Percentiles rank a stretch among this genome's conserved stretches.
phyloP scores from a whole-genome alignment of 352 stramenopile species.

The Globisporangium abappressorium region DNA sequence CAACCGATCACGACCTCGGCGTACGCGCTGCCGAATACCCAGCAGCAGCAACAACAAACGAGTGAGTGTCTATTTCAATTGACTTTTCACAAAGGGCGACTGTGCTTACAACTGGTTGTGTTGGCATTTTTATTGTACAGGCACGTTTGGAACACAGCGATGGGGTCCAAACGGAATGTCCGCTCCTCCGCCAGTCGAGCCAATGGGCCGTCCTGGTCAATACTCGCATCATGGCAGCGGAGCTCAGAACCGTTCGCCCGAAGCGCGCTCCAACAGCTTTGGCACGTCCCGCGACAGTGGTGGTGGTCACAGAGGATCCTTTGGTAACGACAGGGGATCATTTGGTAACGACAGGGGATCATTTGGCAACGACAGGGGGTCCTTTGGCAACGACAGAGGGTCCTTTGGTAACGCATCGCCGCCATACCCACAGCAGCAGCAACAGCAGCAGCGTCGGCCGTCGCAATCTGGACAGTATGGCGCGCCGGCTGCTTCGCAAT shows the following conservation, averaged over 20 bases:
- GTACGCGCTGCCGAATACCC: constrained; percentile 38
- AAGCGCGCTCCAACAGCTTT: constrained; percentile 19
- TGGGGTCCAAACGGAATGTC: constrained; percentile 61
- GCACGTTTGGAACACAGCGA: constrained; percentile 57
- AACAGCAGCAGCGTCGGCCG: constrained; percentile 11
- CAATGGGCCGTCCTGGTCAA: constrained; percentile 16
- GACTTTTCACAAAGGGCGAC: not conserved
- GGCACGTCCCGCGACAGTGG: constrained; percentile 9
- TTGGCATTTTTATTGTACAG: constrained; percentile 17
- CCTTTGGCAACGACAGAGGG: constrained; percentile 17
- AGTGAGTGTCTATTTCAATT: not conserved
- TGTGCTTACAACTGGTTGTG: not conserved
- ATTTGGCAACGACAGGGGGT: constrained; percentile 22
- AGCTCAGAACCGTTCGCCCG: constrained; percentile 4
- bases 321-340: constrained; percentile 19
- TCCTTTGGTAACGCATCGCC: constrained; percentile 19
- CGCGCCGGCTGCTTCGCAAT: not conserved
- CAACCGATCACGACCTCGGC: constrained; percentile 32
- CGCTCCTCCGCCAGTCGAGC: constrained; percentile 20
- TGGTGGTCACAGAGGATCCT: constrained; percentile 3
- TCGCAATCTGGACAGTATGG: constrained; percentile 6
- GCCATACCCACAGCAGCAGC: constrained; percentile 20
- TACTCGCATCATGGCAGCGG: constrained; percentile 1
- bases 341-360: constrained; percentile 24
- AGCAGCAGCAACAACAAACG: constrained; percentile 10